Evolutionary conservation across 306 rosid genomes (phyloP).

Genomic region (Cucurbita argyrosperma): DNA sequence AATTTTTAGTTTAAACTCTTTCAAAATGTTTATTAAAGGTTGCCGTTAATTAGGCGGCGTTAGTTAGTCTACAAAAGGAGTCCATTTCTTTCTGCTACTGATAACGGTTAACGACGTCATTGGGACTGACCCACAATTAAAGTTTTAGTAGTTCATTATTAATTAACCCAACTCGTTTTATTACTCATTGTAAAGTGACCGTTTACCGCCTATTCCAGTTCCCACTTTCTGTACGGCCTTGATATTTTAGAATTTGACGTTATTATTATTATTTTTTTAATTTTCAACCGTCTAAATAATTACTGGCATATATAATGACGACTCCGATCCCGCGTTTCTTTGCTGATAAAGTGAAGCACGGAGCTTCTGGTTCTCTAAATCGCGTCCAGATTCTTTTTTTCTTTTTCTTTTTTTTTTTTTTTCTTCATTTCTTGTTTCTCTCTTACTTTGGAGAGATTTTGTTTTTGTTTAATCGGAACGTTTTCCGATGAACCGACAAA

Average conservation of each 20-base stretch:
- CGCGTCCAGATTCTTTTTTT: neutral
- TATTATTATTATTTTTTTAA: neutral
- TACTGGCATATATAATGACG: neutral
- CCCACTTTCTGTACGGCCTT: neutral
- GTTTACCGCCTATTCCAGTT: constrained; percentile 5
- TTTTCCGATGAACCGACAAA: neutral
- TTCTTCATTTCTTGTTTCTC: neutral
- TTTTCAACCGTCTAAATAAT: neutral
- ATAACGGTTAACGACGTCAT: neutral
- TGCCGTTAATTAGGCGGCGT: neutral
- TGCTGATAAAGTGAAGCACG: constrained; percentile 1
- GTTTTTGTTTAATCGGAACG: neutral
- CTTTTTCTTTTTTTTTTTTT: no score
- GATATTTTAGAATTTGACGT: constrained; percentile 1
- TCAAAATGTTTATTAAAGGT: no score
- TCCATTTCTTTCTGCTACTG: neutral
- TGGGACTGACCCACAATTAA: neutral
- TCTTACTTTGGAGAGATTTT: neutral
- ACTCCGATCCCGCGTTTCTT: neutral
- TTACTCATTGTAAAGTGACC: neutral
- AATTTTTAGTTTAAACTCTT: no score
- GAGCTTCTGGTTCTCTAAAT: neutral
- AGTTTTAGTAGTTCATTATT: no score
- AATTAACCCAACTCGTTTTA: neutral
- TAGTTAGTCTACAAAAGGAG: neutral